Evolutionary conservation across 805 yeast genomes (phyloP).

Genomic region (Candida tallmaniae): DNA sequence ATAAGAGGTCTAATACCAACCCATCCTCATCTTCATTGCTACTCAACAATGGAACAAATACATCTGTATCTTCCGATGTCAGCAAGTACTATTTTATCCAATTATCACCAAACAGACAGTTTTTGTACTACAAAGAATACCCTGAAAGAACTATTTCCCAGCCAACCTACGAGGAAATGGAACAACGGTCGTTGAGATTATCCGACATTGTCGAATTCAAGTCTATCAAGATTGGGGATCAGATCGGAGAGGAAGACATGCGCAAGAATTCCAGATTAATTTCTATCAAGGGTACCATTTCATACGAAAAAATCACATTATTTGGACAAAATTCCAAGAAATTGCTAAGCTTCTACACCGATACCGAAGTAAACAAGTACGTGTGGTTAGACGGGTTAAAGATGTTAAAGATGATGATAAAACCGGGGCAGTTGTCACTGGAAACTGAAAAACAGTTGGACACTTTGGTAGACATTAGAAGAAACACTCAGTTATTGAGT

Average conservation of each 20-base stretch:
- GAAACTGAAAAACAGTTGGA: slow-evolving; percentile 36
- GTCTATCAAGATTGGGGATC: slow-evolving; percentile 43
- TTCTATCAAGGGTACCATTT: slow-evolving; percentile 52
- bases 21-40: neutral
- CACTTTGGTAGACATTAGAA: slow-evolving; percentile 31
- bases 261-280: slow-evolving; percentile 44
- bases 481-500: slow-evolving; percentile 36
- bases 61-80: too few relatives aligned
- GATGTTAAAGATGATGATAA: slow-evolving; percentile 34
- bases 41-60: too few relatives aligned
- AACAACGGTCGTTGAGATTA: slow-evolving; percentile 48
- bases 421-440: slow-evolving; percentile 27
- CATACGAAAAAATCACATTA: slow-evolving; percentile 53
- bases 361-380: slow-evolving; percentile 60
- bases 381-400: slow-evolving; percentile 80
- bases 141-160: slow-evolving; percentile 38
- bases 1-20: neutral
- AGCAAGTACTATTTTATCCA: slow-evolving; percentile 49
- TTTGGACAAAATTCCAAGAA: slow-evolving; percentile 38
- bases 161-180: slow-evolving; percentile 59
- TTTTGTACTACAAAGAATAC: slow-evolving; percentile 58
- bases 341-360: slow-evolving; percentile 60
- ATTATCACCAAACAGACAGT: slow-evolving; percentile 63
- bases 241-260: slow-evolving; percentile 36
- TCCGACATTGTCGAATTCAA: slow-evolving; percentile 48